A percentile compares a stretch with the other conserved stretches of the same genome.
Evolutionary conservation across 306 rosid species (phyloP).

Genomic region (Boehmeria nivea): DNA sequence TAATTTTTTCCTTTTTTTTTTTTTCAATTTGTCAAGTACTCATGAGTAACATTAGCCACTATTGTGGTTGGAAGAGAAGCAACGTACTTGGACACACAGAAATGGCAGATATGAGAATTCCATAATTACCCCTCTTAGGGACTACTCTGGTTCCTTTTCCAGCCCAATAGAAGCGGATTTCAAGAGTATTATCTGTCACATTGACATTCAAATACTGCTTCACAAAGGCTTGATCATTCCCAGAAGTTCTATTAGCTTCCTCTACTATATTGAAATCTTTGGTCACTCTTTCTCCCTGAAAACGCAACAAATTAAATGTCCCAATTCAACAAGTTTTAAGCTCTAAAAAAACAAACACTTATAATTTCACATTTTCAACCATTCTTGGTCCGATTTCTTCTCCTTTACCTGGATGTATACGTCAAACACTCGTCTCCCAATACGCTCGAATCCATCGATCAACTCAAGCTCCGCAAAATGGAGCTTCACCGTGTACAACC

Average conservation of each 20-base stretch:
- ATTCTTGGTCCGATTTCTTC: no score
- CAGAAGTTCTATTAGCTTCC: constrained; percentile 16
- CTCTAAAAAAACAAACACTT: background rate
- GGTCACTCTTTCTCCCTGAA: constrained; percentile 1
- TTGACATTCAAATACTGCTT: constrained; percentile 1
- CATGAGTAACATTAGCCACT: no score
- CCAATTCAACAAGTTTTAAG: no score
- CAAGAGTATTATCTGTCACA: constrained; percentile 10
- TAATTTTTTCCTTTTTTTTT: no score
- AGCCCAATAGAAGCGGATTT: constrained; percentile 21
- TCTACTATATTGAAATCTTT: constrained; percentile 17
- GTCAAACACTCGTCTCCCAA: constrained; percentile 33
- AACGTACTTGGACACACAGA: constrained; percentile 17
- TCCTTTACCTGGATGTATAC: constrained; percentile 51
- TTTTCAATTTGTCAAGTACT: no score
- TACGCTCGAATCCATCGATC: constrained; percentile 5
- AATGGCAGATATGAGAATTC: constrained; percentile 26
- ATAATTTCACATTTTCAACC: no score
- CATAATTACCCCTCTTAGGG: constrained; percentile 10
- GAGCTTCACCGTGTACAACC: constrained; percentile 28
- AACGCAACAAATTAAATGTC: no score
- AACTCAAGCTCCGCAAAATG: constrained; percentile 33
- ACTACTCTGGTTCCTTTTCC: constrained; percentile 20
- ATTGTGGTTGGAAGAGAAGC: no score
- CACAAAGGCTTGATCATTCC: constrained; percentile 1